Conservation (phyloP, 176 grass and related monocot genomes). For the bread wheat (Triticum aestivum) region DNA sequence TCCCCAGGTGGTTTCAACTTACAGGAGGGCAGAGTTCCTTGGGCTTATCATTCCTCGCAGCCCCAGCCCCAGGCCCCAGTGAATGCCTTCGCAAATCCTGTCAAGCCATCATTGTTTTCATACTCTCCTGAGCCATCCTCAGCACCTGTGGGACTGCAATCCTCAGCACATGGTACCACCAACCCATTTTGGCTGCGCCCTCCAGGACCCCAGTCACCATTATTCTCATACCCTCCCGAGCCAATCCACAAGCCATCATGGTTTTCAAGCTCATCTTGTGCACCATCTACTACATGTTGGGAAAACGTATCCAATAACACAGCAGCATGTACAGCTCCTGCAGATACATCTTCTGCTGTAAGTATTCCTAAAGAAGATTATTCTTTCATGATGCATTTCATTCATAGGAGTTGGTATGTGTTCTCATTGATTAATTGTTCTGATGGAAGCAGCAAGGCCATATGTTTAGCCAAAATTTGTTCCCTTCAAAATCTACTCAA, state of each 20-base stretch:
- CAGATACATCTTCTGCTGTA: not conserved
- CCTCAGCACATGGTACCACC: conserved; percentile 1
- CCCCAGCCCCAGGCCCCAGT: not conserved
- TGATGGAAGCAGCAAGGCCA: conserved; percentile 7
- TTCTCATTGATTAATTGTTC: not conserved
- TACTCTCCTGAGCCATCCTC: no score
- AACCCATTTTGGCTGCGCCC: conserved; percentile 15
- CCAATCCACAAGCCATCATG: conserved; percentile 4
- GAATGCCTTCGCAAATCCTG: not conserved
- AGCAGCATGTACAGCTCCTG: conserved; percentile 9
- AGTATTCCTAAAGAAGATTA: conserved; percentile 13
- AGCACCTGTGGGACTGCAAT: not conserved
- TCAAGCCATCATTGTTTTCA: not conserved
- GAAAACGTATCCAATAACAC: conserved; percentile 16
- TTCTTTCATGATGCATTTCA: conserved; percentile 1
- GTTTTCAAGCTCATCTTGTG: not conserved
- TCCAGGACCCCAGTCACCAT: not conserved
- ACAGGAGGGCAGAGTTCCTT: not conserved
- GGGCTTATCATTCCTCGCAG: conserved; percentile 12
- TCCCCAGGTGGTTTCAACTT: conserved; percentile 1
- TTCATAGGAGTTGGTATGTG: not conserved
- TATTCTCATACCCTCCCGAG: not conserved
- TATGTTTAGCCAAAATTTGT: conserved; percentile 14
- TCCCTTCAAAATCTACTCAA: not conserved
- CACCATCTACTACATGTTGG: not conserved